Evolutionary conservation across 352 stramenopile genomes (phyloP).

Genomic region (Salisapilia sapeloensis): DNA sequence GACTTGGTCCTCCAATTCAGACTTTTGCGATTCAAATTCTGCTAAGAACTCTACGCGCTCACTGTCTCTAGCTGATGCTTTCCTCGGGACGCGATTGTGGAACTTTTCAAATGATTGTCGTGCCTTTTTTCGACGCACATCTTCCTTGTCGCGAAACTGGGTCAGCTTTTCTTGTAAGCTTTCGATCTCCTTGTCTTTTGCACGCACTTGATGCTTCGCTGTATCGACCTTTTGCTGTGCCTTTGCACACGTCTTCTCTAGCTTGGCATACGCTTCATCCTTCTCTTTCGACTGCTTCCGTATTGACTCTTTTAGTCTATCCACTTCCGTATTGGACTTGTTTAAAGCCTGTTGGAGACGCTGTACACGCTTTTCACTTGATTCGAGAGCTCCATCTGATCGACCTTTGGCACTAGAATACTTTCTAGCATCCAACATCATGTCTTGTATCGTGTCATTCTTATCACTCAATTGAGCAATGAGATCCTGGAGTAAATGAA

Average conservation of each 20-base stretch:
- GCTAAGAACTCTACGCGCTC: constrained; percentile 52
- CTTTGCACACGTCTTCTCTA: constrained; percentile 41
- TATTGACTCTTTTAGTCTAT: constrained; percentile 39
- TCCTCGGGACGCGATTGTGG: constrained; percentile 42
- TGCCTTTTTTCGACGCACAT: constrained; percentile 33
- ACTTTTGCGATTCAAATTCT: too few relatives aligned
- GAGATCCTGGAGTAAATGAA: constrained; percentile 46
- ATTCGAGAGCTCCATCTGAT: constrained; percentile 20
- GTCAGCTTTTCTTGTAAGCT: constrained; percentile 70
- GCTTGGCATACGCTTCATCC: constrained; percentile 20
- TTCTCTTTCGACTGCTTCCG: constrained; percentile 26
- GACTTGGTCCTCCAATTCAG: too few relatives aligned
- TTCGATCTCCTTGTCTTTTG: constrained; percentile 67
- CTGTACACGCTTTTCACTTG: constrained; percentile 30
- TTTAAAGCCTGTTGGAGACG: constrained; percentile 20
- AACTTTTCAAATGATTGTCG: constrained; percentile 42
- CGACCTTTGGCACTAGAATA: constrained; percentile 31
- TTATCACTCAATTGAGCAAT: constrained; percentile 37
- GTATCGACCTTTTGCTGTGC: constrained; percentile 76
- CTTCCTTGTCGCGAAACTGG: constrained; percentile 59
- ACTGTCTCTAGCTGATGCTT: constrained; percentile 31
- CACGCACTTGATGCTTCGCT: constrained; percentile 75
- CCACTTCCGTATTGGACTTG: constrained; percentile 28
- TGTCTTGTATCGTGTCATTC: constrained; percentile 64
- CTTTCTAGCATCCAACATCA: constrained; percentile 49